phyloP scores from a whole-genome alignment of 495 filamentous ascomycete genomes.

The Hypoxylon lienhwacheense region DNA sequence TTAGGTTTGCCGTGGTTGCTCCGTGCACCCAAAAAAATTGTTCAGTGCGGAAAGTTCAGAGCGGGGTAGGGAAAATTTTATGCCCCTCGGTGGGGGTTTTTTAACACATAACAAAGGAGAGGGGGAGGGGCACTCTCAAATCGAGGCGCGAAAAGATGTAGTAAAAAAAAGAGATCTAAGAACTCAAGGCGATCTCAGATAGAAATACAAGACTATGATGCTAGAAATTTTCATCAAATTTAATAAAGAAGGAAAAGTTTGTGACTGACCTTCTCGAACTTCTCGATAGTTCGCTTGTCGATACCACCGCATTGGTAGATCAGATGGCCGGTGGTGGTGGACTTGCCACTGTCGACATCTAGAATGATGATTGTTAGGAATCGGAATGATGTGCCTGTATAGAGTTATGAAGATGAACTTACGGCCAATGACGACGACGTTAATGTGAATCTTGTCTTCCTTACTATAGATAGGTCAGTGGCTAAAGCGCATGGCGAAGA shows the following conservation, averaged over 20 bases:
- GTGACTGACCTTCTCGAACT: slow-evolving; percentile 96
- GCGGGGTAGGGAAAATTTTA: slow-evolving; percentile 44
- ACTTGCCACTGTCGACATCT: slow-evolving; percentile 99
- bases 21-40: slow-evolving; percentile 37
- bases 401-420: slow-evolving; percentile 76
- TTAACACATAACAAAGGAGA: slow-evolving; percentile 20
- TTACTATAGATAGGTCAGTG: slow-evolving; percentile 60
- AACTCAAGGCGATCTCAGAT: slow-evolving; percentile 10
- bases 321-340: slow-evolving; percentile 91
- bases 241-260: slow-evolving; percentile 13
- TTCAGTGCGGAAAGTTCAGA: slow-evolving; percentile 32
- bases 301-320: slow-evolving; percentile 99
- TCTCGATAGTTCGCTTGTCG: slow-evolving; percentile 99
- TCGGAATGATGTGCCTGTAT: neutral
- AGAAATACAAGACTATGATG: too few species aligned
- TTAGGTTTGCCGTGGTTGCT: too few species aligned
- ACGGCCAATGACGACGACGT: slow-evolving; percentile 98
- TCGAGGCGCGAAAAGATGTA: slow-evolving; percentile 20
- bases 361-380: slow-evolving; percentile 24
- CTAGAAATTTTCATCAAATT: too few species aligned
- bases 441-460: slow-evolving; percentile 83
- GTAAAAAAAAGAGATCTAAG: slow-evolving; percentile 19
- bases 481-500: neutral
- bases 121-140: slow-evolving; percentile 36
- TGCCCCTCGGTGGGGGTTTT: slow-evolving; percentile 40